Base-by-base conservation (phyloP, 257 asterid species). In the Solanum commersonii region DNA sequence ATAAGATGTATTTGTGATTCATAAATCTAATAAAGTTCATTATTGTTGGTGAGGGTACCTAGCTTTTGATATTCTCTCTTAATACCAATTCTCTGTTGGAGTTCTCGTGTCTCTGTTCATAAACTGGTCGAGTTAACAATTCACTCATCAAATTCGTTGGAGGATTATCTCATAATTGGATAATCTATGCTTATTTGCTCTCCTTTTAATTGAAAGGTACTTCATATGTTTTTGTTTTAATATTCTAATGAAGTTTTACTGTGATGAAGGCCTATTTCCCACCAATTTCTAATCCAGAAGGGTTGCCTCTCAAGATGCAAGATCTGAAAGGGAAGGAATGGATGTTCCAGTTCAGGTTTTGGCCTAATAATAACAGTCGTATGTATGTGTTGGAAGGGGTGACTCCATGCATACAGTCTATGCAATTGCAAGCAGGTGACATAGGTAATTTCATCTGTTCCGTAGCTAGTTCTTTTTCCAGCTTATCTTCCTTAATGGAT, bases 341-440 rank as follows among this genome's bases (percentile, higher is more conserved):
- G 99, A 88, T 92, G 74, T 96, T 97, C 87, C 99, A 97, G 89
- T 97, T 96, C 87, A 96, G 99, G 40, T 97, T 96, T 93, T 97
- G 99, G 99, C 98, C 98, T 16, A 97, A 97, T 86, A 97, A 97
- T 89, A 94, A 96, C 90, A 97, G 99, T 95, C 94, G 99, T 94
- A 96, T 97, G 99, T 97, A 97, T 89, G 98, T 97, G 88, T 92
- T 97, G 77, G 99, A 97, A 95, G 99, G 99, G 89, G 94, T 97
- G 90, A 96, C 98, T 90, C 98, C 99, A 85, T 97, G 99, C 88
- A 95, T 97, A 90, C 98, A 96, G 84, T 92, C 98, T 31, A 93
- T 97, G 98, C 95, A 93, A 90, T 92, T 97, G 92, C 98, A 93
- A 91, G 99, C 99, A 87, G 98, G 99, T 88, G 99, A 97, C 91